Conservation (phyloP, 768 basidiomycete genomes). For the Psilocybe azurescens region DNA sequence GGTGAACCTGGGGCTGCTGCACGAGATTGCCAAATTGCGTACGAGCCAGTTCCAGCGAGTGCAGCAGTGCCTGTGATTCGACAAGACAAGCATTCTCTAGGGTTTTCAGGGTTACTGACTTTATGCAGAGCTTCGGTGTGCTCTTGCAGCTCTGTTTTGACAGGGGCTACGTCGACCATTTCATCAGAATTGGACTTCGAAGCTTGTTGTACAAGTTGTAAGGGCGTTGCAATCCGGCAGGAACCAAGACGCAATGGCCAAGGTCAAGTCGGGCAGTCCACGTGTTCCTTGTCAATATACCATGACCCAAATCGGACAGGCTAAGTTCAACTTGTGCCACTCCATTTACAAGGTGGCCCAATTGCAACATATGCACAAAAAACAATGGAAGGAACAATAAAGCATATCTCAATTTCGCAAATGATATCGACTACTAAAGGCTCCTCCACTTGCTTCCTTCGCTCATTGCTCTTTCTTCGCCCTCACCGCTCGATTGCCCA, state of each 20-base stretch:
- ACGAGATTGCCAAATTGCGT: slow-evolving; percentile 71
- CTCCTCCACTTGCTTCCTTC: neutral
- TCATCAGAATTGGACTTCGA: neutral
- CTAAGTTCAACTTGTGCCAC: neutral
- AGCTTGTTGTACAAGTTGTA: neutral
- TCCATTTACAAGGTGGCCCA: neutral
- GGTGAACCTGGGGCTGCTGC: slow-evolving; percentile 64
- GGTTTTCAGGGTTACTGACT: slow-evolving; percentile 6
- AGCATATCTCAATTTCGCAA: neutral
- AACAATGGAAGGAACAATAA: neutral
- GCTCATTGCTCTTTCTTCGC: neutral
- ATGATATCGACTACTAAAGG: neutral
- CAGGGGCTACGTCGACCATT: neutral
- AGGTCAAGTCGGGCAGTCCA: too few species aligned
- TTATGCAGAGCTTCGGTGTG: neutral
- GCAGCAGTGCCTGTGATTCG: slow-evolving; percentile 70
- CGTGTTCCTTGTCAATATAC: too few species aligned
- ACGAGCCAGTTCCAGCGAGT: slow-evolving; percentile 65
- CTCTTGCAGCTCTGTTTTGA: neutral
- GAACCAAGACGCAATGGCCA: too few species aligned
- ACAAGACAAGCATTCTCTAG: slow-evolving; percentile 66
- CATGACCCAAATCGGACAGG: too few species aligned
- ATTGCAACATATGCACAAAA: neutral
- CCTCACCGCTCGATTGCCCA: neutral
- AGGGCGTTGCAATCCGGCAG: neutral